Evolutionary conservation across 2,329 filamentous ascomycete species (phyloP), one percentile per base, ranked within the genome.

Genomic region (Thielaviopsis populi): DNA sequence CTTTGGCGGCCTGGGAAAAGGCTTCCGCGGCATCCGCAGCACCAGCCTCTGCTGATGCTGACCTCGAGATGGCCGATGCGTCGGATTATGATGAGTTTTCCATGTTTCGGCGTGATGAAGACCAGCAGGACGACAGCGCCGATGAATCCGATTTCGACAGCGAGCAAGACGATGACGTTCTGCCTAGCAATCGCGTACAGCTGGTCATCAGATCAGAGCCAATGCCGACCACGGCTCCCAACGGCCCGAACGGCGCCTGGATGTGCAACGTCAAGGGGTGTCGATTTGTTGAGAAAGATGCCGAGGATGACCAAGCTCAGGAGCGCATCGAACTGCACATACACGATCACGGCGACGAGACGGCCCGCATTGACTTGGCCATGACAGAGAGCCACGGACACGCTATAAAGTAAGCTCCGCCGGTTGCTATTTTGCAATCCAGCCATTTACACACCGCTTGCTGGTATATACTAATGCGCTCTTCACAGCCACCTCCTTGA

Each of bases 261-360:
- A 75, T 75, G 0, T 90, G 87, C 69, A 79, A 80, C 3, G 78
- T 86, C 66, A 80, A 83, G 76, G 83, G 80, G 27, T 90, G 87
- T 69, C 74, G 74, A 43, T 84, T 84, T 68, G 77, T 84, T 48
- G 82, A 89, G 11, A 84, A 84, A 66, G 79, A 78, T 1, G 83
- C 82, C n/a, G 79, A 83, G 54, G 77, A 80, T 50, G 73, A 78
- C 2, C 76, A 78, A 0, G 81, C 81, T 27, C 79, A 82, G 65
- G 73, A 76, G 3, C 73, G 81, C 10, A 85, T 89, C 56, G 43
- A 76, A 27, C 22, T 75, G 59, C 87, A 90, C 70, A 80, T 85
- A 46, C 67, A 76, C 46, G 75, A 80, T 62, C 86, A 89, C 69
- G 80, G 83, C 48, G 75, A 77, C 61, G 80, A 82, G 65, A 74